These are phyloP conservation scores for Calendula officinalis DNA, from an alignment of 129 eudicot species.

Conservation along the genomic window DNA sequence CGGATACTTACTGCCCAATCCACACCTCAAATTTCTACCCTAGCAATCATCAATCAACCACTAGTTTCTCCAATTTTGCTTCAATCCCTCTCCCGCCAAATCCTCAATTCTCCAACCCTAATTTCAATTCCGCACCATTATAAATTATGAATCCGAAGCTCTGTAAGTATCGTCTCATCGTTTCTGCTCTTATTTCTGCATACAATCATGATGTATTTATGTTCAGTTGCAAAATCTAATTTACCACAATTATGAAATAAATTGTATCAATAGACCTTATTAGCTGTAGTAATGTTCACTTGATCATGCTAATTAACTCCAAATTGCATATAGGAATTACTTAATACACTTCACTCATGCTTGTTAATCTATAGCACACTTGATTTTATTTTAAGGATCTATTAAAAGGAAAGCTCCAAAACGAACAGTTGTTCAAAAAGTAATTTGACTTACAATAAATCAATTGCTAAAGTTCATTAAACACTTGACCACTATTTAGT, in stretches of 20 bases:
- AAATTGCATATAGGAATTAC: neutral
- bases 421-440: neutral
- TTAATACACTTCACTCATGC: neutral
- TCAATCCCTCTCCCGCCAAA: constrained; percentile 5
- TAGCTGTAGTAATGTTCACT: neutral
- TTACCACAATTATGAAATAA: no score
- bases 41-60: constrained; percentile 9
- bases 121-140: constrained; percentile 14
- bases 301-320: neutral
- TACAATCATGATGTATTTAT: neutral
- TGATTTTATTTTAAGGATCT: neutral
- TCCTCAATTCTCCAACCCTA: constrained; percentile 18
- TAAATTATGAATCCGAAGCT: constrained; percentile 4
- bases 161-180: constrained; percentile 30
- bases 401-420: neutral
- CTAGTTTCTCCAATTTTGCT: constrained; percentile 27
- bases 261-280: neutral
- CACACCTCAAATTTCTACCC: constrained; percentile 28
- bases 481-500: no score
- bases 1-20: constrained; percentile 38
- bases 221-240: neutral
- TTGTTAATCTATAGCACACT: neutral
- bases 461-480: neutral
- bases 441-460: neutral
- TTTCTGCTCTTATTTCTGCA: neutral